Percentiles rank a stretch among this genome's conserved stretches.
Evolutionary conservation across 352 stramenopile species (phyloP).

Genomic region (Elongisporangium anandrum): DNA sequence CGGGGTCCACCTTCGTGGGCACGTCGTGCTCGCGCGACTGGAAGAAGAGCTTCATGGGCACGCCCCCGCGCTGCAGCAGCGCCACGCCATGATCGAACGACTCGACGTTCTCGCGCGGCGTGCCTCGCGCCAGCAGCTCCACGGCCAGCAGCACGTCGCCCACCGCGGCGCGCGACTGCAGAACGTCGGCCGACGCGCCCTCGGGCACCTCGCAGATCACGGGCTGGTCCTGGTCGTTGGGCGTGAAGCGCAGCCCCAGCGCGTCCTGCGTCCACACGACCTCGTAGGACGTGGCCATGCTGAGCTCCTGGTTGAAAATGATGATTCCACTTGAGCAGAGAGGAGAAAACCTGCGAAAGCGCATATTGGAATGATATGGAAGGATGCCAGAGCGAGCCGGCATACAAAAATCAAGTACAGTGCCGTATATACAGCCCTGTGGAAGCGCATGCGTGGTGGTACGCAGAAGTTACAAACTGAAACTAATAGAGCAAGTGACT

Average conservation of each 20-base stretch:
- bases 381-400: background rate
- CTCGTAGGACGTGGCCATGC: conserved; percentile 30
- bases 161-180: conserved; percentile 43
- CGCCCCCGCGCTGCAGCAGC: conserved; percentile 39
- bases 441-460: background rate
- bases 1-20: conserved; percentile 27
- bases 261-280: conserved; percentile 50
- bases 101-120: conserved; percentile 14
- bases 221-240: conserved; percentile 52
- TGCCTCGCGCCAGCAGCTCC: conserved; percentile 25
- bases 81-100: conserved; percentile 49
- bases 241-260: conserved; percentile 70
- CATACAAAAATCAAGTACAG: background rate
- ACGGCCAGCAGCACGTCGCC: conserved; percentile 65
- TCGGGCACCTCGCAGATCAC: conserved; percentile 70
- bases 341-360: background rate
- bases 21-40: conserved; percentile 43
- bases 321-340: background rate
- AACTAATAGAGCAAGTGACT: background rate
- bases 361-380: background rate
- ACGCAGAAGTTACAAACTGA: background rate
- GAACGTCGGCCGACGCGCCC: conserved; percentile 37
- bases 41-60: conserved; percentile 66
- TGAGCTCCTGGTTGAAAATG: background rate
- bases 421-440: background rate